Percentiles rank a stretch among this genome's conserved stretches.
phyloP scores from a whole-genome alignment of 169 alveolate species.

The Eimeria maxima region DNA sequence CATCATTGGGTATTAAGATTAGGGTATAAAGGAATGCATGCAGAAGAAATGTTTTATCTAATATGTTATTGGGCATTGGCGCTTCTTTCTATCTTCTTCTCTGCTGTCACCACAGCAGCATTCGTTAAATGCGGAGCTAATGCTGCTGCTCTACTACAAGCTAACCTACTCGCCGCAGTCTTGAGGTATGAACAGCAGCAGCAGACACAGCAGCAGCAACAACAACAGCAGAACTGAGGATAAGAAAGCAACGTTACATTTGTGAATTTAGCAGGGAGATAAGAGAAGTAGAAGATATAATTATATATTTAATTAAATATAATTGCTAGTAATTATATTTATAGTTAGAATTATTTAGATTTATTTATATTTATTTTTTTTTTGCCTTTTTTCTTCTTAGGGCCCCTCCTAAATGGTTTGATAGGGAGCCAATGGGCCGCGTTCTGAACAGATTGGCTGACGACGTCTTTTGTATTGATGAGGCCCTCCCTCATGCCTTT shows the following conservation, averaged over 20 bases:
- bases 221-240: background rate
- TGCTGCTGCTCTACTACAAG: constrained; percentile 48
- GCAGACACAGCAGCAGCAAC: background rate
- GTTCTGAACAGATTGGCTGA: constrained; percentile 85
- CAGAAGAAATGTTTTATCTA: constrained; percentile 16
- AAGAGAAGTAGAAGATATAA: no score
- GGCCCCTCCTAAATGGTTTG: constrained; percentile 59
- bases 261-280: no score
- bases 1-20: background rate
- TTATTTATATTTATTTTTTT: no score
- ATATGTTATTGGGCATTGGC: constrained; percentile 43
- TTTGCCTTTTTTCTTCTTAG: no score
- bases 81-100: background rate
- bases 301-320: no score
- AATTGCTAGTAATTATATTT: no score
- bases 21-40: background rate
- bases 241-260: no score
- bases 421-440: constrained; percentile 85
- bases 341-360: no score
- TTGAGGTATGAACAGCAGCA: background rate
- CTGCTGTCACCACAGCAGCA: constrained; percentile 26
- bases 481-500: constrained; percentile 16
- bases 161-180: constrained; percentile 37
- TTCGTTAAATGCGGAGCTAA: constrained; percentile 48
- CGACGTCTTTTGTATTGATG: constrained; percentile 83